These are phyloP conservation scores for Diutina mesorugosa DNA, from an alignment of 1,139 yeast species.

Conservation along the genomic window DNA sequence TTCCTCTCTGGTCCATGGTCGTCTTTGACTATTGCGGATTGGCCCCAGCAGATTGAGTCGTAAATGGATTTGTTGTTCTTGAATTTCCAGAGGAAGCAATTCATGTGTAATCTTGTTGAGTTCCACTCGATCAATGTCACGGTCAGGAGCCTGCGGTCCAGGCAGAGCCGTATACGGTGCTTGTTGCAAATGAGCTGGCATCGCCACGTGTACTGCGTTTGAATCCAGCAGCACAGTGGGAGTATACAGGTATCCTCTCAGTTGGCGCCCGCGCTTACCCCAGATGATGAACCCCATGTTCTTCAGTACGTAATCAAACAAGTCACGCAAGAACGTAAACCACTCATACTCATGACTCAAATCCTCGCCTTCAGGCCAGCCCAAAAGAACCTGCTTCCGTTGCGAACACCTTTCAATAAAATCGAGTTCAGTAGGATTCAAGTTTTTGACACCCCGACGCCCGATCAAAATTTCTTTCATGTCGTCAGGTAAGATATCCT, in stretches of 20 bases:
- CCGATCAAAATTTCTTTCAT: constrained; percentile 41
- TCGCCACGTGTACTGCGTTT: neutral
- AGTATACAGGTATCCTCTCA: neutral
- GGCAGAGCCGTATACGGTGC: neutral
- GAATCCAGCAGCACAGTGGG: neutral
- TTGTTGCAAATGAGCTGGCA: constrained; percentile 2
- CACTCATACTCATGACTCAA: constrained; percentile 57
- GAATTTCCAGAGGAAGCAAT: constrained; percentile 31
- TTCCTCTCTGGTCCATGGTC: constrained; percentile 85
- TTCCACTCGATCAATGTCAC: neutral
- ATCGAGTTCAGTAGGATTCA: constrained; percentile 62
- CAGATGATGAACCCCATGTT: constrained; percentile 61
- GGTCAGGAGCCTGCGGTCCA: neutral
- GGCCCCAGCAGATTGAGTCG: constrained; percentile 15
- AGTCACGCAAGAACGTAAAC: constrained; percentile 58
- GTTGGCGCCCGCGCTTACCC: constrained; percentile 29
- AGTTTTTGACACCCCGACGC: constrained; percentile 25
- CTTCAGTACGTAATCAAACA: constrained; percentile 67
- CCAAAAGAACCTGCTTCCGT: constrained; percentile 48
- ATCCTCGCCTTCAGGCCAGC: constrained; percentile 26
- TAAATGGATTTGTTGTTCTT: constrained; percentile 31
- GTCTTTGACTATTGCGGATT: constrained; percentile 23
- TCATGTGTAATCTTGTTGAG: neutral
- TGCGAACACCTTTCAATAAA: constrained; percentile 59
- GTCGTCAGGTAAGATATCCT: constrained; percentile 63